Evolutionary conservation across 257 asterid genomes (phyloP), one percentile per base, ranked within the genome.

Genomic region (Ilex aquifolium): DNA sequence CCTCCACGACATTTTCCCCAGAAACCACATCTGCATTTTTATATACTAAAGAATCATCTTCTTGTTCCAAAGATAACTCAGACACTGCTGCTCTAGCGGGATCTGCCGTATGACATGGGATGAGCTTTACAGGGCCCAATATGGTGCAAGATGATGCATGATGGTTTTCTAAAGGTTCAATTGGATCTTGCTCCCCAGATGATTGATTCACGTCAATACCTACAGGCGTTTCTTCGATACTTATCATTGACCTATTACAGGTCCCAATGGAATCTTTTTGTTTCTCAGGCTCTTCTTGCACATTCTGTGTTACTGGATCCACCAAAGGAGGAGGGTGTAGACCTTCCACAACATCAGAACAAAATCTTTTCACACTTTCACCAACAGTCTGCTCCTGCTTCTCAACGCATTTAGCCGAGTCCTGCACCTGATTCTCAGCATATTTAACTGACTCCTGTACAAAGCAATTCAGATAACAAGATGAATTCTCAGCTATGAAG

Each of bases 341-440:
- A 74, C 83, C 93, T 67, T 72, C 83, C 66, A 81, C 77, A 50
- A 78, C 83, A 68, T 75, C 63, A 56, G 89, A 74, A 69, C 70
- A 87, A 12, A 90, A 61, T 44, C 63, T 79, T 72, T 77, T 79
- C 69, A 89, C 81, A 67, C 79, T 75, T 62, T 31, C 71, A 40
- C 88, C 87, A 73, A 84, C 88, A 73, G 61, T 72, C 40, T 89
- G 86, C 76, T 77, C 90, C 62, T 79, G 86, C 65, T 74, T 75
- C 82, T 71, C 94, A 7, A 84, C 85, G 66, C 69, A 85, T 72
- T 77, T 83, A 56, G 74, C 52, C 0, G 88, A 69, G 15, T 82
- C 94, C 91, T 90, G 82, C 75, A 78, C 88, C 58, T 79, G 85
- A 68, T 74, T 76, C 82, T 73, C 94, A 6, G 81, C 84, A 68